Conservation (phyloP, 2,329 filamentous ascomycete genomes). For the Clonostachys rosea region DNA sequence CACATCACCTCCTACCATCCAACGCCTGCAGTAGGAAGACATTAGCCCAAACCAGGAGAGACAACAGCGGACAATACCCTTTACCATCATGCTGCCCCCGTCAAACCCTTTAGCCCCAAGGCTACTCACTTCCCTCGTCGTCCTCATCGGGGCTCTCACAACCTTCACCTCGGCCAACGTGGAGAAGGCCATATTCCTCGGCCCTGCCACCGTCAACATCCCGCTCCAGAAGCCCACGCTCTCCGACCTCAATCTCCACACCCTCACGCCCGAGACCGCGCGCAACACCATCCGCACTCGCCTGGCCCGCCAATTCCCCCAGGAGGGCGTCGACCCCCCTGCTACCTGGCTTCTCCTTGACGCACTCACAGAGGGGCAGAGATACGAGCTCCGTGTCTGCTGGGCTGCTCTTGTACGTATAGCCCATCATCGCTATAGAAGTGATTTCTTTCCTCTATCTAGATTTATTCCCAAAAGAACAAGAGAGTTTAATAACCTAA, state of each 20-base stretch:
- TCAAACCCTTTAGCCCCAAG: background rate
- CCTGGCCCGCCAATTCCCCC: constrained; percentile 65
- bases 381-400: constrained; percentile 90
- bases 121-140: constrained; percentile 2
- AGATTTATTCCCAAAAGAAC: background rate
- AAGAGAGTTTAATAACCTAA: too few relatives aligned
- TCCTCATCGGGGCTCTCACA: constrained; percentile 8
- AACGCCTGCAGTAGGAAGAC: too few relatives aligned
- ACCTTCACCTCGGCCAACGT: constrained; percentile 58
- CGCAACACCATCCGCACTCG: constrained; percentile 50
- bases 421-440: background rate
- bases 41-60: background rate
- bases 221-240: constrained; percentile 29
- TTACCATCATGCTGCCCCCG: background rate
- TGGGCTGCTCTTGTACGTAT: constrained; percentile 84
- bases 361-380: constrained; percentile 61
- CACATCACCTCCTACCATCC: too few relatives aligned
- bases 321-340: constrained; percentile 42
- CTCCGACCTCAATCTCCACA: constrained; percentile 57
- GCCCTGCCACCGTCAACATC: constrained; percentile 53
- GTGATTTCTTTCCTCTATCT: background rate
- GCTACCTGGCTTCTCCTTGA: constrained; percentile 78
- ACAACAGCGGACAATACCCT: background rate
- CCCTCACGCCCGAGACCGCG: constrained; percentile 53
- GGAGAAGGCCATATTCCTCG: constrained; percentile 87